Evolutionary conservation across 257 asterid species (phyloP), one percentile per base, ranked within the genome.

Genomic region (Mitragyna speciosa): DNA sequence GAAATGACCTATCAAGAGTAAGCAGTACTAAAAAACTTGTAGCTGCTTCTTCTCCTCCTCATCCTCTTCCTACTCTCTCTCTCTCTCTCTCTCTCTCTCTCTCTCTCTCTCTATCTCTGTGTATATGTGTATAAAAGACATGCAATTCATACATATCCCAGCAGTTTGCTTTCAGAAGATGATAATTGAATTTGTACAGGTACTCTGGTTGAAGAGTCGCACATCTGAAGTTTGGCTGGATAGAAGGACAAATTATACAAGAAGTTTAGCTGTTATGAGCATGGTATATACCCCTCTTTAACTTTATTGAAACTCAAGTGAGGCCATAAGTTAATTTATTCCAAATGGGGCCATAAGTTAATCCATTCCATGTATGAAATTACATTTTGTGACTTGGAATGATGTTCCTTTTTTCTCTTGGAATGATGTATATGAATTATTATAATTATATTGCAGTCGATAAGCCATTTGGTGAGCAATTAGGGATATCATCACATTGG

Each of bases 241-340:
- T 84, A 91, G 99, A 85, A 94, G 98, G 90, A 96, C 99, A 82
- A 94, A 91, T 87, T 96, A 94, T 84, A 92, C 99, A 45, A 87
- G 99, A 88, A 96, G 99, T 88, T 90, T 96, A 88, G 98, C 99
- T 77, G 99, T 96, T 83, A 96, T 96, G 99, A 96, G 99, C 86
- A 96, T 96, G 98, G 99, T 96, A 90, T 78, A 64, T 75, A 48
- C 71, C 83, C 69, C 71, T 85, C 47, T 36, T 47, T 70, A 30
- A 12, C 81, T 80, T 75, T 51, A 49, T 79, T 70, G 63, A 16
- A 7, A 16, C 26, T 31, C 54, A 36, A 45, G 52, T 67, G 33
- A 70, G 74, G 74, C 74, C 16, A 61, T 2, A 22, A 47, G 30
- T 45, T 47, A 47, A 39, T 7, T n/a, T 31, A 33, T 77, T 20